phyloP scores from a whole-genome alignment of 768 basidiomycete species.

The Boletus coccyginus region DNA sequence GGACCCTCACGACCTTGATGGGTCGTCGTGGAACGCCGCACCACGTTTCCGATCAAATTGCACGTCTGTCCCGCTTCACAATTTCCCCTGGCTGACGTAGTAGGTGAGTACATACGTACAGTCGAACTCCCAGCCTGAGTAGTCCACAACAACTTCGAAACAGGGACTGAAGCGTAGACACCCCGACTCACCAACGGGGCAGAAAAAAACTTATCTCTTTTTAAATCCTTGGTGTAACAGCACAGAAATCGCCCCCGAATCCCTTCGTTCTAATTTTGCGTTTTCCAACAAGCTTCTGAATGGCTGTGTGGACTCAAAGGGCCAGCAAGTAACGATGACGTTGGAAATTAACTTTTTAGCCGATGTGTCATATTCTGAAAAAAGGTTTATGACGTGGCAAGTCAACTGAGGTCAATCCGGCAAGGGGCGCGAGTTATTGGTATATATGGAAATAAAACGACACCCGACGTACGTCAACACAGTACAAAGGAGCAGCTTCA shows the following conservation, averaged over 20 bases:
- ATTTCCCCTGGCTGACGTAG: background rate
- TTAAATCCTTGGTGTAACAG: too few species aligned
- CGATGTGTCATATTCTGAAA: conserved; percentile 4
- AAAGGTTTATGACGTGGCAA: background rate
- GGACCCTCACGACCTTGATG: background rate
- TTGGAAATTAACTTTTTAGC: background rate
- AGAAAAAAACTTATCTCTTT: background rate
- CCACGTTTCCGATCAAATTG: background rate
- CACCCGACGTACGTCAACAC: background rate
- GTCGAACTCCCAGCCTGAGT: background rate
- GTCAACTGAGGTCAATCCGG: background rate
- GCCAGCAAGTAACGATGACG: background rate
- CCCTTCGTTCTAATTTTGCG: too few species aligned
- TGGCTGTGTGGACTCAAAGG: background rate
- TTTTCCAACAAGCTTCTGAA: background rate
- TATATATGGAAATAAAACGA: background rate
- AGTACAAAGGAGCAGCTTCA: background rate
- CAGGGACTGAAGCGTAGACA: background rate
- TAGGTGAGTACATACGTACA: background rate
- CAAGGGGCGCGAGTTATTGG: background rate
- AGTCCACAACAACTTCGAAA: background rate
- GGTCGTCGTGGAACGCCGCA: background rate
- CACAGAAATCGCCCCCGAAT: too few species aligned
- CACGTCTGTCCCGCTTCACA: background rate
- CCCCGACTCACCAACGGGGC: background rate